Evolutionary conservation across 2,329 filamentous ascomycete species (phyloP), one percentile per base, ranked within the genome.

Genomic region (Aspergillus ustus): DNA sequence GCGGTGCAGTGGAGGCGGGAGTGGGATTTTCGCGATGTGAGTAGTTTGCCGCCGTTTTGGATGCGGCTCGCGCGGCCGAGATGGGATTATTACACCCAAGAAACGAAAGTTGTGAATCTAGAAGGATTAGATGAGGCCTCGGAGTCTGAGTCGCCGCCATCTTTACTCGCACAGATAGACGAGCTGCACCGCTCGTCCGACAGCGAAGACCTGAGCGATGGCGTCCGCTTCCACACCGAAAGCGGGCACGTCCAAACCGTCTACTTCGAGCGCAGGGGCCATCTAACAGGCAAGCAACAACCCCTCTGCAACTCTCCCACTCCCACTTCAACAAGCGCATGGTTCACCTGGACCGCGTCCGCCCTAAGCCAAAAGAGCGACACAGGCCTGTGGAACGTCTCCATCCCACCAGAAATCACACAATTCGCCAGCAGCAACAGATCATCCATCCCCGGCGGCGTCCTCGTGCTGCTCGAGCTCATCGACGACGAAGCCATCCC

Each of bases 41-140:
- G 48, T 19, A 56, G 44, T 49, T 20, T 56, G 2, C 53, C 53
- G 43, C 53, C 53, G 25, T 56, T 56, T 20, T 56, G 53, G 53
- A 56, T 56, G 53, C 25, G 53, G n/a, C 25, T 56, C 4, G 44
- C 11, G 31, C 43, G 53, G 20, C 43, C 53, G 17, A 31, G 6
- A 3, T 54, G 52, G 11, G 37, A 44, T 15, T 37, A n/a, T 7
- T 37, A n/a, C 4, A 11, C 28, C 17, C 6, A 15, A 3, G 17
- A 43, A 8, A 3, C 17, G 5, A 19, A 20, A 15, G 44, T 9
- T 3, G 5, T 7, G 1, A 5, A 3, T 20, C 11, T 25, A n/a
- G 17, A 46, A 6, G 5, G 20, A n/a, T 5, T n/a, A 15, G 34
- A 46, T n/a, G 7, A 25, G 44, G 2, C 7, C 44, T 20, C n/a